Base-by-base conservation (phyloP, 768 basidiomycete genomes). In the Amyloporia xantha region DNA sequence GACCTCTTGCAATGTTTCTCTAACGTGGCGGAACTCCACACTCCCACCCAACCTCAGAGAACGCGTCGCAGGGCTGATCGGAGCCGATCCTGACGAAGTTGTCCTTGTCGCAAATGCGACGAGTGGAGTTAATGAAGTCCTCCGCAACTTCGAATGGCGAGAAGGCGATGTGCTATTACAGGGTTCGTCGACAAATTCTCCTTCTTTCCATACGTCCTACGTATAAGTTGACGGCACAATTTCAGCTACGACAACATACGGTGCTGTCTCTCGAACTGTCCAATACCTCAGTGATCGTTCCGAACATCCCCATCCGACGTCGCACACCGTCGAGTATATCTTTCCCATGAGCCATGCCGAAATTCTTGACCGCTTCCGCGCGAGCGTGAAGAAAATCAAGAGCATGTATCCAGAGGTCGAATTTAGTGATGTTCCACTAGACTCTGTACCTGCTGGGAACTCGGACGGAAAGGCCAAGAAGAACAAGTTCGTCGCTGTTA, bases 101-200 rank as follows among this genome's bases (percentile, higher is more conserved):
- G 78, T 84, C 13, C 55, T 77, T 21, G 75, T 82, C 0, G 64
- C 73, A 0, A 87, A 86, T 55, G 75, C 84, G 0, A 81, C 81
- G 0, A 72, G 77, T 53, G 85, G 78, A 2, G 55, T 91, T 27
- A 81, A 82, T 54, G 86, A 80, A 9, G 68, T 91, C 43, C 60
- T 88, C 26, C 66, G 74, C 41, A 88, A 88, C 50, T 69, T 92
- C 25, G 68, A 74, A 30, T 89, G 84, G 85, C 68, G 75, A 30
- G 61, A 76, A 42, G 80, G 76, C 0, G 89, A 92, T 62, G 66
- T 85, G 7, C 71, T 92, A 45, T 66, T 90, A 39, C 51, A 44
- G 49, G 53, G 61, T 62, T 13, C 20, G 52, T 44, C 20, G 2
- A 13, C 26, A 11, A 43, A 12, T 3, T n/a, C n/a, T n/a, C n/a